Conservation (phyloP, 371 early-diverging fungal genomes). For the Chytridiales sp. region DNA sequence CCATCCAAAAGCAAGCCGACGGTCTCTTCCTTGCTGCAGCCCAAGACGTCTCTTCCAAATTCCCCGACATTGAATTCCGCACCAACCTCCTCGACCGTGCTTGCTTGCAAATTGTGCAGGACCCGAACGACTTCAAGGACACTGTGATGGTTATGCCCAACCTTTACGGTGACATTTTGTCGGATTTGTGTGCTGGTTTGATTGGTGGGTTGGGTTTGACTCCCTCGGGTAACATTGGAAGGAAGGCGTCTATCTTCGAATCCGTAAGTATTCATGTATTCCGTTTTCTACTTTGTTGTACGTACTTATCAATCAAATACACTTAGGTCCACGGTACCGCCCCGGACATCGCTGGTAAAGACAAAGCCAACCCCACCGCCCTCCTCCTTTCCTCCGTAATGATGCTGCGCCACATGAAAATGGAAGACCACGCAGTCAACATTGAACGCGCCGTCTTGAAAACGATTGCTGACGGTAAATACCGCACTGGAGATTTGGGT, state of each 20-base stretch:
- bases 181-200: conserved; percentile 96
- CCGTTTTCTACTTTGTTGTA: not conserved
- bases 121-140: conserved; percentile 84
- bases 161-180: conserved; percentile 97
- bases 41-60: conserved; percentile 87
- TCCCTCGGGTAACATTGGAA: conserved; percentile 97
- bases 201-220: conserved; percentile 98
- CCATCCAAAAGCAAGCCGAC: conserved; percentile 92
- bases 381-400: conserved; percentile 89
- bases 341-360: conserved; percentile 95
- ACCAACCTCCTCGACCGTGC: conserved; percentile 92
- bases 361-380: conserved; percentile 92
- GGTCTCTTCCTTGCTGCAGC: conserved; percentile 95
- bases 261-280: conserved; percentile 49
- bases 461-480: conserved; percentile 88
- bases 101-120: conserved; percentile 92
- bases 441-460: conserved; percentile 89
- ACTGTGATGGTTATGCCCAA: conserved; percentile 99
- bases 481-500: conserved; percentile 91
- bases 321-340: conserved; percentile 91
- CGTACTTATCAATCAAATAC: not conserved
- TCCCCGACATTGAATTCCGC: conserved; percentile 89
- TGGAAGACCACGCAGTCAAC: conserved; percentile 71
- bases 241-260: conserved; percentile 96
- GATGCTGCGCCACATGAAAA: conserved; percentile 97